Conservation (phyloP, 169 alveolate species). For the Cryptosporidium canis region DNA sequence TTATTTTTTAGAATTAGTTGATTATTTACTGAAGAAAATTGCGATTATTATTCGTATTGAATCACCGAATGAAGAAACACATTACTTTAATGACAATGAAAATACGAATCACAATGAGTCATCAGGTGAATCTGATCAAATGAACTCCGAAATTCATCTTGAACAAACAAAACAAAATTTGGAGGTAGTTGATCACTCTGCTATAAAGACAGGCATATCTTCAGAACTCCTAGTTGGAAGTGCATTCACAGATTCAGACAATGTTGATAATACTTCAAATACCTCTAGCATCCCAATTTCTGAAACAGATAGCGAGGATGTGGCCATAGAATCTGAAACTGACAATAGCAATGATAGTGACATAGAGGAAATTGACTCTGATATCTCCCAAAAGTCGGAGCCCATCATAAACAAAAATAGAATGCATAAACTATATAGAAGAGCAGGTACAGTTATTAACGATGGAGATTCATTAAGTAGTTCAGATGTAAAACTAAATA, state of each 20-base stretch:
- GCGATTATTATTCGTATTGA: not conserved
- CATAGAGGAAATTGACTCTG: not conserved
- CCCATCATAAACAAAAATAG: constrained; percentile 11
- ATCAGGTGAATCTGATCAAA: not conserved
- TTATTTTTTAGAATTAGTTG: not conserved
- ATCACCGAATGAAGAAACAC: not conserved
- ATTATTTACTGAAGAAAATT: not conserved
- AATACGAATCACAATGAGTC: not conserved
- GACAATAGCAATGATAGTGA: not conserved
- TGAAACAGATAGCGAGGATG: not conserved
- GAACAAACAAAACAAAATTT: not conserved
- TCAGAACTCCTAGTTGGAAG: not conserved
- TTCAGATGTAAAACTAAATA: not conserved
- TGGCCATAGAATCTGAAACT: not conserved
- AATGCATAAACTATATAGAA: not conserved
- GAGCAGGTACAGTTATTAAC: constrained; percentile 48
- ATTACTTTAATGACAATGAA: not conserved
- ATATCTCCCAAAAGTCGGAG: constrained; percentile 60
- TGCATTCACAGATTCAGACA: not conserved
- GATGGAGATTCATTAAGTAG: not conserved
- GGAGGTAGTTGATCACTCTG: not conserved
- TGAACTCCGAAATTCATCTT: not conserved
- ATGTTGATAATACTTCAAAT: not conserved
- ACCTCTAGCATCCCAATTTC: no score
- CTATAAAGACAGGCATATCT: not conserved